Evolutionary conservation across 2,329 filamentous ascomycete genomes (phyloP), one percentile per base, ranked within the genome.

Genomic region (Emydomyces testavorans): DNA sequence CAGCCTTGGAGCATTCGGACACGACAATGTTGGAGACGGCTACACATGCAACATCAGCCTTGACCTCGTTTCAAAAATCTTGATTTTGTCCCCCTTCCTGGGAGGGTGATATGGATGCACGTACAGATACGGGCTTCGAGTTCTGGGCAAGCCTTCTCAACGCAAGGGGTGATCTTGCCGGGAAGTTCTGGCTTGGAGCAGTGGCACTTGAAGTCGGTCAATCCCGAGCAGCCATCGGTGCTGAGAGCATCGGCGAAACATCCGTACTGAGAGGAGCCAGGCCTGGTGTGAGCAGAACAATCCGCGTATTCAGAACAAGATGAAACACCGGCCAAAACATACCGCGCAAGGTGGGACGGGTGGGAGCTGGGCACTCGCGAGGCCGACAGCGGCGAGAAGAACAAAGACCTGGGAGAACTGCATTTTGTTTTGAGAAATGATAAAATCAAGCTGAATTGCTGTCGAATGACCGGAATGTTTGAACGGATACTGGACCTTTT

Each of bases 161-260:
- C 70, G 50, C 72, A 75, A 37, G 72, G 72, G 48, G 65, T 66
- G 50, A 74, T 64, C 38, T 58, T 48, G 39, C 53, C 45, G 37
- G 71, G 58, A 38, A 75, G 65, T 24, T 62, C 56, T 32, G 69
- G 60, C 59, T 71, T 68, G 56, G 66, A 57, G 62, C 71, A 73
- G 61, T 72, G 70, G 60, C 70, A 72, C 29, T 63, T 64, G 57
- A 73, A 74, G 62, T 75, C 71, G 51, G 62, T 65, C 31, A 74
- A 56, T 13, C 50, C 18, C 15, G 60, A 53, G 63, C 72, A 75
- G 50, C 71, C 71, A 54, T 73, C 71, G 26, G 39, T 54, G 41
- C 49, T 50, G 35, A 74, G 61, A 31, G 69, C 63, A n/a, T 46
- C 52, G 48, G 72, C 31, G 58, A 74, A 71, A 62, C 72, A 75